These are phyloP conservation scores for Sugiyamaella sp. DNA, from an alignment of 1,139 yeast species.

Conservation along the genomic window DNA sequence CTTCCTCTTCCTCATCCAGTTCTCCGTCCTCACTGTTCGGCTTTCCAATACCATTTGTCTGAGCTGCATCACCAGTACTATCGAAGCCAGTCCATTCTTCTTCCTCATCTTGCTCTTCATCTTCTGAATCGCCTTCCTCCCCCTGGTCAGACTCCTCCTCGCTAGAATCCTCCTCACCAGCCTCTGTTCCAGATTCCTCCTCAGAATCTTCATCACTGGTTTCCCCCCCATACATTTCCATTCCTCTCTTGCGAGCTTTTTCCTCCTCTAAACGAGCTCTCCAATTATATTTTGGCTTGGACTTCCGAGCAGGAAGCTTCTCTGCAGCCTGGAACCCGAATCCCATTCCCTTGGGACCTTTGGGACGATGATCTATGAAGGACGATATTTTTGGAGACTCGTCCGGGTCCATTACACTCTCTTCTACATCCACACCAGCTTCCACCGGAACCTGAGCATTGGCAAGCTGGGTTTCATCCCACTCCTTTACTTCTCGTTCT, in stretches of 20 bases:
- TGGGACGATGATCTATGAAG: conserved; percentile 75
- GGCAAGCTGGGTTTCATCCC: conserved; percentile 46
- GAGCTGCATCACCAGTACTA: neutral
- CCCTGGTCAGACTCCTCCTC: conserved; percentile 4
- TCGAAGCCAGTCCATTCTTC: conserved; percentile 10
- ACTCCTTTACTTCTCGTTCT: conserved; percentile 64
- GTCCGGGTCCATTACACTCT: conserved; percentile 33
- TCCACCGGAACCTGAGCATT: conserved; percentile 12
- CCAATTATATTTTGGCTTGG: conserved; percentile 60
- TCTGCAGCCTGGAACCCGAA: conserved; percentile 61
- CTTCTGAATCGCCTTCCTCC: conserved; percentile 16
- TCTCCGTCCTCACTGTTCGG: conserved; percentile 16
- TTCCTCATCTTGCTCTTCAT: conserved; percentile 4
- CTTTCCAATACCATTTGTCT: conserved; percentile 12
- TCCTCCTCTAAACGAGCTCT: conserved; percentile 55
- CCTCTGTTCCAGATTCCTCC: conserved; percentile 24
- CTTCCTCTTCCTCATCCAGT: conserved; percentile 27
- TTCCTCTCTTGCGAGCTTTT: conserved; percentile 42
- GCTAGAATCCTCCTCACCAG: conserved; percentile 9
- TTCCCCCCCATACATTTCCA: conserved; percentile 35
- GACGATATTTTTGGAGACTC: conserved; percentile 46
- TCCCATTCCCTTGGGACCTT: conserved; percentile 61
- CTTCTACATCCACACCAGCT: conserved; percentile 1
- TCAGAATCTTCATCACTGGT: conserved; percentile 32
- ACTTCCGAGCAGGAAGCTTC: conserved; percentile 48